Base-by-base conservation (phyloP, 108 stramenopile species). In the Cyclotella baltica region DNA sequence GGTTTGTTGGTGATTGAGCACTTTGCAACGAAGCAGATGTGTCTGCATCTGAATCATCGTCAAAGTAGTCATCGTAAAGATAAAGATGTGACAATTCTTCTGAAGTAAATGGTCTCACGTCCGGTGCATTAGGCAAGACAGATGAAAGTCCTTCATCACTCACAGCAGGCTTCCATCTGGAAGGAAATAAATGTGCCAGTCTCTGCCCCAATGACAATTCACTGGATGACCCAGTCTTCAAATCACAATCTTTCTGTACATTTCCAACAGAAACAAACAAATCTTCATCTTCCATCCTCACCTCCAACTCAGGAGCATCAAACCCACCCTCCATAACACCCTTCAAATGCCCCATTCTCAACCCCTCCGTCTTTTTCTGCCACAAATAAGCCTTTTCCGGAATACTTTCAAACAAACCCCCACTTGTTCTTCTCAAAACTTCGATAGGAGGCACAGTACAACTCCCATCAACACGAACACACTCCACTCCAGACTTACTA, bases 361-460 rank as follows among this genome's bases (percentile, higher is more conserved):
- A 23, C 27, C 72, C 27, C 11, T 83, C 80, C 0, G 87, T 88
- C 65, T 73, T 46, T 18, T 82, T 83, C 48, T 83, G 75, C 89
- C 89, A 90, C 55, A 57, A 46, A 83, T 87, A 90, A 28, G 89
- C 89, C 58, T 90, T 90, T 51, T 59, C 46, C 8, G 89, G 89
- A 4, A 84, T 76, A 10, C 81, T 80, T 15, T 70, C 43, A 58
- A 56, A 90, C 30, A 25, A 43, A 0, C 80, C 52, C 37, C 65
- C 59, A 8, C 31, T 33, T 31, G 52, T 23, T 52, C 64, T 66
- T 61, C 46, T 77, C 70, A 81, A 75, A 16, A 68, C 47, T 22
- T 46, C 67, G 6, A 73, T 48, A 18, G 87, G 89, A 18, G 89
- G 86, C 15, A 90, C 89, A n/a, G 87, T 85, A 27, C 85, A 84